phyloP scores from a whole-genome alignment of 2,329 filamentous ascomycete genomes.

The Xylariomycetidae sp. region DNA sequence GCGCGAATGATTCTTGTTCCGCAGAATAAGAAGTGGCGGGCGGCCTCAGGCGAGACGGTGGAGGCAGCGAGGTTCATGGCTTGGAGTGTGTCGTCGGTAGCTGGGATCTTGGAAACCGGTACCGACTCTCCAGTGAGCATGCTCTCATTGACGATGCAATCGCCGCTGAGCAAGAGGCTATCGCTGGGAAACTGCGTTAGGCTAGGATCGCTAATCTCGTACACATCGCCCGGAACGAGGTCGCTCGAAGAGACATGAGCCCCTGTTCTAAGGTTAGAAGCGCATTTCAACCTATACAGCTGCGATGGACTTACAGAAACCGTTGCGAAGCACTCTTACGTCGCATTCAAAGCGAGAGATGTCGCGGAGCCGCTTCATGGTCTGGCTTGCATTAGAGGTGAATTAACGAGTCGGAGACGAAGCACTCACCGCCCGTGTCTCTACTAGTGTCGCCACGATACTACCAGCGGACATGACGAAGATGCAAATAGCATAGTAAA shows the following conservation, averaged over 20 bases:
- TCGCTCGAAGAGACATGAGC: constrained; percentile 79
- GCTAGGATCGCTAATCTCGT: constrained; percentile 91
- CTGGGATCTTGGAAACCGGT: constrained; percentile 86
- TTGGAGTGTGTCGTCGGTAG: constrained; percentile 72
- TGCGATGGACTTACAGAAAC: constrained; percentile 66
- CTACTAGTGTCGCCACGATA: constrained; percentile 81
- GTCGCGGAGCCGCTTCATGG: constrained; percentile 83
- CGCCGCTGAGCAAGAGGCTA: constrained; percentile 82
- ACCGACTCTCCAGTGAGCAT: constrained; percentile 98
- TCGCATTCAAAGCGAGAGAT: constrained; percentile 95
- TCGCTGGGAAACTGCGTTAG: constrained; percentile 86
- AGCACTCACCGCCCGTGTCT: constrained; percentile 68
- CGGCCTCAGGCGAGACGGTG: constrained; percentile 75
- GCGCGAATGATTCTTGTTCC: constrained; percentile 94
- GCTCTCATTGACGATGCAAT: constrained; percentile 98
- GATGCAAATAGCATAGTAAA: constrained; percentile 94
- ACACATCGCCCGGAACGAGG: constrained; percentile 90
- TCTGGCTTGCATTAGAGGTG: constrained; percentile 38
- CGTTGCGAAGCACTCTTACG: constrained; percentile 84
- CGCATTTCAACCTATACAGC: background rate
- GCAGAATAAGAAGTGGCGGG: constrained; percentile 85
- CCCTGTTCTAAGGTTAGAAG: constrained; percentile 44
- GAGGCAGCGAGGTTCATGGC: constrained; percentile 73
- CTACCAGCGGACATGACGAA: constrained; percentile 92
- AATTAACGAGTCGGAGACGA: background rate